These are phyloP conservation scores for Pleurozium schreberi DNA, from an alignment of 225 moss, liverwort and hornwort species.

Conservation along the genomic window DNA sequence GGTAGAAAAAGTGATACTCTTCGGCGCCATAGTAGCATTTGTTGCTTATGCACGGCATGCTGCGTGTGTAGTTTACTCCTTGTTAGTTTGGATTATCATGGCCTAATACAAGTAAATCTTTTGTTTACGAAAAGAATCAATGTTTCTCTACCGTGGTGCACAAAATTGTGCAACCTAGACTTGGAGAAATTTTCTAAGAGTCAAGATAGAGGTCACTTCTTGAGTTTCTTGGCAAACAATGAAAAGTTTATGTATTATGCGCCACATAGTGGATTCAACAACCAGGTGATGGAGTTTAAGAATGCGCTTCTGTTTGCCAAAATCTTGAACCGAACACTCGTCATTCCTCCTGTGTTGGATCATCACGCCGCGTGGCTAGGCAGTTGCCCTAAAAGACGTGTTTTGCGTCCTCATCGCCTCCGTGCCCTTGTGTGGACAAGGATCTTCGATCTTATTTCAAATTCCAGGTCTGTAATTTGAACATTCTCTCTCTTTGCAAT, in stretches of 20 bases:
- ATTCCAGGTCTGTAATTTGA: constrained; percentile 18
- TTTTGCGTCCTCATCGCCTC: constrained; percentile 12
- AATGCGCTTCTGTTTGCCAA: constrained; percentile 53
- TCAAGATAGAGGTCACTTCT: background rate
- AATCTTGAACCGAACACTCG: constrained; percentile 59
- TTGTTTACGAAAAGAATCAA: background rate
- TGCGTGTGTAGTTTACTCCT: background rate
- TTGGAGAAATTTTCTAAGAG: background rate
- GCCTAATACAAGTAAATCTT: background rate
- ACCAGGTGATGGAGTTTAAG: constrained; percentile 51
- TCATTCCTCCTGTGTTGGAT: constrained; percentile 66
- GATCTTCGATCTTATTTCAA: constrained; percentile 24
- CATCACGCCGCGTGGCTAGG: constrained; percentile 52
- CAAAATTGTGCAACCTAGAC: background rate
- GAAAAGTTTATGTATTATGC: constrained; percentile 67
- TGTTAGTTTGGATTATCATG: background rate
- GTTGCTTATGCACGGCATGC: background rate
- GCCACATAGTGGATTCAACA: constrained; percentile 64
- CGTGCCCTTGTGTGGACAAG: constrained; percentile 30
- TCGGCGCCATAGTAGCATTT: background rate
- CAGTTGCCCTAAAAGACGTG: constrained; percentile 35
- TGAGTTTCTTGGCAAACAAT: background rate
- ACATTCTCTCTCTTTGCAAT: background rate
- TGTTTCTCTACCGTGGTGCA: background rate
- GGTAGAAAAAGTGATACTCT: background rate